Evolutionary conservation across 2,329 filamentous ascomycete genomes (phyloP).

Genomic region (Aureobasidium namibiae): DNA sequence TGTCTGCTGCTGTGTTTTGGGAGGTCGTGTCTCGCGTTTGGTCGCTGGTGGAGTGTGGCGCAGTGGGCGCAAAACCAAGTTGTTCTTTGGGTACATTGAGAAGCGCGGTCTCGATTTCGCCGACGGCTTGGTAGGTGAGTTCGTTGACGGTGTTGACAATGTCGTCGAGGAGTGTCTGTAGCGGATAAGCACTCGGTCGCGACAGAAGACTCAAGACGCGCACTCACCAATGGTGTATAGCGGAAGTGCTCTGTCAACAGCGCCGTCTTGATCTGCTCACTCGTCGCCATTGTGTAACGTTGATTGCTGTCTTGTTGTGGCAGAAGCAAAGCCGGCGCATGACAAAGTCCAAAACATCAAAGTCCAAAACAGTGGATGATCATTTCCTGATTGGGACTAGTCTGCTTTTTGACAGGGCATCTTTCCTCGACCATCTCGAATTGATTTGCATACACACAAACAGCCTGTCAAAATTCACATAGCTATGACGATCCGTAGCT

Average conservation of each 20-base stretch:
- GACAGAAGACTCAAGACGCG: not conserved
- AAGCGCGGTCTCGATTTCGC: conserved; percentile 77
- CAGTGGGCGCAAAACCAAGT: conserved; percentile 59
- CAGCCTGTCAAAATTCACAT: too few species aligned
- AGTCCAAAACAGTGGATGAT: conserved; percentile 6
- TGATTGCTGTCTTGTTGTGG: not conserved
- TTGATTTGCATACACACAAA: not conserved
- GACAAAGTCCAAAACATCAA: too few species aligned
- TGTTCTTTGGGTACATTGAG: conserved; percentile 62
- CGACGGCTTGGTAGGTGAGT: conserved; percentile 80
- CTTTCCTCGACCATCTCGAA: not conserved
- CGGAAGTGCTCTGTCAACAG: conserved; percentile 93
- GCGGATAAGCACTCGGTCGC: not conserved
- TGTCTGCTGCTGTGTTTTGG: too few species aligned
- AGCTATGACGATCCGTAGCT: too few species aligned
- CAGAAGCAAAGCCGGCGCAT: conserved; percentile 1
- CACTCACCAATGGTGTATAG: conserved; percentile 78
- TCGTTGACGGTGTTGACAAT: conserved; percentile 96
- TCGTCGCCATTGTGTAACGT: conserved; percentile 30
- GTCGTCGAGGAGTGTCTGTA: conserved; percentile 85
- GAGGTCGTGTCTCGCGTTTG: too few species aligned
- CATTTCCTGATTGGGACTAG: not conserved
- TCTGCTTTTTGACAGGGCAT: not conserved
- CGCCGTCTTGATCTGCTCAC: conserved; percentile 42
- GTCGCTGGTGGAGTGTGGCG: too few species aligned